Base-by-base conservation (phyloP, 495 filamentous ascomycete genomes). In the Extremus antarcticus region DNA sequence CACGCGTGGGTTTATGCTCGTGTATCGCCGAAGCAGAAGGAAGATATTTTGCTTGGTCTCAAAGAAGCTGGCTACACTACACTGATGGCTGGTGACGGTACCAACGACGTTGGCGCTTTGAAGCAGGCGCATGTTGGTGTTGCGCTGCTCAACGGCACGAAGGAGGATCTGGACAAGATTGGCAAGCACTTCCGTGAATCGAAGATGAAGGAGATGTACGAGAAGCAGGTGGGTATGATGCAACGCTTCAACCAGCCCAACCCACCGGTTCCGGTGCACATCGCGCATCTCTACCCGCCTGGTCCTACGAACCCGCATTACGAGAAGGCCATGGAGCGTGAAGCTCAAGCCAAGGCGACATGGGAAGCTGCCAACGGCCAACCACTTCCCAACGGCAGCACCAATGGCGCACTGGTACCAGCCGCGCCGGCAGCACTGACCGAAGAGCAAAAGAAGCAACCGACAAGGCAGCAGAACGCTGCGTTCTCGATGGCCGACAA, bases 81-180 rank as follows among this genome's bases (percentile, higher is more conserved):
- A 16, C 78, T 97, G 63, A 99, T 99, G 92, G 95, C 91, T 59
- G 92, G 92, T 66, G 92, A 99, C 65, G 92, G 92, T 57, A 99
- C 92, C 48, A 99, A 99, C 65, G 92, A 99, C 67, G 92, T 99
- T 49, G 92, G 92, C 41, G 92, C 92, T 29, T 73, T 99, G 65
- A 99, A 99, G 76, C 92, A 99, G 74, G 94, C 92, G 22, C 94
- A 99, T 63, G 86, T 99, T 53, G 92, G 92, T 65, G 87, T 97
- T 60, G 92, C 92, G 13, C 82, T 99, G 35, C 78, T 99, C 55
- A 99, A 99, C 67, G 92, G 92, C 25, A 91, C 92, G 1, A 83
- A 82, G 64, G 85, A 95, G 1, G 92, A 95, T 66, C 76, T 99
- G 39, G 84, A 84, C 46, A 85, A 83, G 63, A 99, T 99, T 58